Evolutionary conservation across 164 flowering plant species (phyloP), one percentile per base, ranked within the genome.

Genomic region (Vitis riparia): DNA sequence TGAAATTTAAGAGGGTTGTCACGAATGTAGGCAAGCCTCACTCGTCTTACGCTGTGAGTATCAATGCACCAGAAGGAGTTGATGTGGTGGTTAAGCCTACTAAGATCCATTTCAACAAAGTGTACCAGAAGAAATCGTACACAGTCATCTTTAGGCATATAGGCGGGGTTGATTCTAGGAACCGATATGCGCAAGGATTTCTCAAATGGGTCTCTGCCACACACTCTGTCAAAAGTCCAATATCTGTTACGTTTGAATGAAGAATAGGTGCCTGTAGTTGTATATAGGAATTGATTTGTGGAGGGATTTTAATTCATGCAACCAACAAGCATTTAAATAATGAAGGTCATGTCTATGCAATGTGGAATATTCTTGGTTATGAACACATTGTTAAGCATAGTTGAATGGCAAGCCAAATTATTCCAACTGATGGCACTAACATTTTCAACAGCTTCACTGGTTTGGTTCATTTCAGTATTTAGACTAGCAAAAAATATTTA

Each of bases 21-120:
- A 87, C 87, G 17, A 81, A 84, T 53, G 83, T 81, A 63, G 85
- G 87, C 12, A 65, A 19, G 3, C 67, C 74, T 19, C 30, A 44
- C n/a, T 71, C 78, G 3, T 14, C 52, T 11, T 84, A 84, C 62
- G 51, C 37, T 3, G 32, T 53, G 2, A 9, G 55, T 19, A 17
- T 77, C 4, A 1, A 17, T 16, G 27, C 48, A 2, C 77, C 77
- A 51, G 15, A 30, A 11, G 79, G 80, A 9, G 76, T 76, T 8
- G 29, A 53, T 8, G 66, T 79, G 17, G 63, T 0, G 0, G 75
- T 81, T 15, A 55, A 17, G 3, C 80, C 85, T 0, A 13, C 0
- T 3, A 29, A 8, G 19, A 63, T 81, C 3, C 19, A 1, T 0
- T 81, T 79, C 68, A 57, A 60, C 1, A 32, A 55, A 59, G 30